Base-by-base conservation (phyloP, 768 basidiomycete genomes). In the Amanita phalloides region DNA sequence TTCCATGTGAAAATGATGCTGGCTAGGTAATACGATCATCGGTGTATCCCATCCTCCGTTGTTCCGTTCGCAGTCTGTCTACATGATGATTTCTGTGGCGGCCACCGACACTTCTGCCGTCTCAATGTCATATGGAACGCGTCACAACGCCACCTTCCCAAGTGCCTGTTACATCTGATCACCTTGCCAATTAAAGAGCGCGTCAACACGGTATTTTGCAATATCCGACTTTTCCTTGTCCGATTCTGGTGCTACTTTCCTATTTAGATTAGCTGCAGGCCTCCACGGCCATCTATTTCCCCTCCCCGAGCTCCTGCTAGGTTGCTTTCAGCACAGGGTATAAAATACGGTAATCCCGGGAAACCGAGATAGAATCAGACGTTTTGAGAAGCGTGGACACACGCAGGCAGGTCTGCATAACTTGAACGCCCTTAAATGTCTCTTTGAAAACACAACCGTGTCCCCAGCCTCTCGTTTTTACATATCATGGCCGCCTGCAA, bases 401-500 rank as follows among this genome's bases (percentile, higher is more conserved):
- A 45, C 44, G 26, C 14, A 25, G 14, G 44, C 10, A 33, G 7
- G 26, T 26, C 17, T 44, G 23, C 8, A 7, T 26, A 10, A 5
- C 2, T n/a, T n/a, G 28, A n/a, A 6, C 3, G 13, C 30, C 6
- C 17, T 10, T 45, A 45, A 30, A 28, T 30, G 8, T 17, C 14
- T 23, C 13, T 26, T 6, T 13, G n/a, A 26, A 10, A 39, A 45
- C 32, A 39, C 33, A 14, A 23, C 32, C 2, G n/a, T 54, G 10
- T 21, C 10, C 41, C 41, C 20, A 42, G 32, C 43, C 39, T 35
- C 33, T 35, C 11, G 20, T 28, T 30, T 9, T 9, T 30, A 9
- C 30, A 23, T 5, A 45, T 10, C 41, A 76, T 79, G 78, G 66
- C 71, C 33, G 66, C 73, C 32, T 85, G 84, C 62, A 71, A 72